Conservation (phyloP, 306 rosid genomes). For the Cucumis melo region DNA sequence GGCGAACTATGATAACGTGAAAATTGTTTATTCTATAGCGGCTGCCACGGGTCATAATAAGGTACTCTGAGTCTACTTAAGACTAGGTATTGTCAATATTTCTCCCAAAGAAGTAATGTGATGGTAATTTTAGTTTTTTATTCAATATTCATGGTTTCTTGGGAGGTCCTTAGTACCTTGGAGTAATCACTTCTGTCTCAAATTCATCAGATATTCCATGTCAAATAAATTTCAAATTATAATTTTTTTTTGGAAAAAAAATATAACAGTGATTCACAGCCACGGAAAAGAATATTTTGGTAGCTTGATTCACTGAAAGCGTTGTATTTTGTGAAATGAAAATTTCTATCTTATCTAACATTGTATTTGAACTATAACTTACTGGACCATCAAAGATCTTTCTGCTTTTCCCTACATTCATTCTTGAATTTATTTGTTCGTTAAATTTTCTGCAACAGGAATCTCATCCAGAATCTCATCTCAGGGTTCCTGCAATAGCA, state of each 20-base stretch:
- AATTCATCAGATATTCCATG: neutral
- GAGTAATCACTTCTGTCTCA: neutral
- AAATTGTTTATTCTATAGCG: constrained; percentile 66
- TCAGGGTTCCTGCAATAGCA: constrained; percentile 79
- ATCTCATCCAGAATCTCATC: constrained; percentile 91
- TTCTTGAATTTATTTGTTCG: neutral
- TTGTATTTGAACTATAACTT: neutral
- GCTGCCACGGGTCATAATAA: constrained; percentile 93
- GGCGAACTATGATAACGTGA: constrained; percentile 28
- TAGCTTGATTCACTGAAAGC: neutral
- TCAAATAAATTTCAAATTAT: neutral
- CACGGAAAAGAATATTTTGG: neutral
- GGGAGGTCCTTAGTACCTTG: neutral
- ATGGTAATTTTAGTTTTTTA: neutral
- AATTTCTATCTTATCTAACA: neutral
- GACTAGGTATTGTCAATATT: neutral
- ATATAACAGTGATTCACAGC: neutral
- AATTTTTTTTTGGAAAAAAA: neutral
- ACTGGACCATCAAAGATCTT: neutral
- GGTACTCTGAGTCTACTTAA: constrained; percentile 22
- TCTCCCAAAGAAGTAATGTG: neutral
- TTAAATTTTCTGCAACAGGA: constrained; percentile 36
- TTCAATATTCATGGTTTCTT: neutral
- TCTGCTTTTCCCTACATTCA: neutral
- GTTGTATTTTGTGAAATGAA: neutral